phyloP scores from a whole-genome alignment of 2,329 filamentous ascomycete species.

The Claviceps fusiformis region DNA sequence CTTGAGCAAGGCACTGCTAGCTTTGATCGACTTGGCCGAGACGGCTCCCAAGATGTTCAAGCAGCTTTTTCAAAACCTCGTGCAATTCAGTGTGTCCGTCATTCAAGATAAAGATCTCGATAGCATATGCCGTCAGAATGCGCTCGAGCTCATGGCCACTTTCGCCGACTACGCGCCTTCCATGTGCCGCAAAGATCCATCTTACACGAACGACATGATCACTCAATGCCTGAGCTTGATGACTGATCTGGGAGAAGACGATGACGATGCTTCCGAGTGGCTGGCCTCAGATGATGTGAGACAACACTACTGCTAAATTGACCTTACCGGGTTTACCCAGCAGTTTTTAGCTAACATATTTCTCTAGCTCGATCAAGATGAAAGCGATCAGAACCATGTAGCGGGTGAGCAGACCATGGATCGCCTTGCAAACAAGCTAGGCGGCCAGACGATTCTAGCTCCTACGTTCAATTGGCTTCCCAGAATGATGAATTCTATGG shows the following conservation, averaged over 20 bases:
- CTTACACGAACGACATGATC: conserved; percentile 91
- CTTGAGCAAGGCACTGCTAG: conserved; percentile 76
- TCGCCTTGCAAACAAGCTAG: conserved; percentile 89
- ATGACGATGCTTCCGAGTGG: conserved; percentile 92
- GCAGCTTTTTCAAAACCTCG: conserved; percentile 78
- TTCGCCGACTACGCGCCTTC: conserved; percentile 90
- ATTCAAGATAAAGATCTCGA: conserved; percentile 92
- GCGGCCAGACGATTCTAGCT: conserved; percentile 79
- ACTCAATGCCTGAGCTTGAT: conserved; percentile 95
- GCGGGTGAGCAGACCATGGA: conserved; percentile 99
- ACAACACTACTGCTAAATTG: background rate
- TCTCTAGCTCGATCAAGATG: conserved; percentile 70
- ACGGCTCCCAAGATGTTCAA: conserved; percentile 97
- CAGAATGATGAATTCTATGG: conserved; percentile 88
- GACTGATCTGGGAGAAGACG: conserved; percentile 90
- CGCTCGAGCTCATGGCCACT: conserved; percentile 91
- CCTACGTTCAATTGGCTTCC: conserved; percentile 96
- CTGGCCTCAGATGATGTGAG: conserved; percentile 78
- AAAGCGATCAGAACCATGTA: conserved; percentile 94
- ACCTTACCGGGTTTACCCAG: too few species aligned
- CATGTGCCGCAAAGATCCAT: conserved; percentile 90
- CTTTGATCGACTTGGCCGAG: conserved; percentile 89
- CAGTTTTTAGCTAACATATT: conserved; percentile 14
- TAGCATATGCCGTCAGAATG: conserved; percentile 84
- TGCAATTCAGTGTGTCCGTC: conserved; percentile 84